Evolutionary conservation across 169 alveolate species (phyloP).

Genomic region (Ichthyophthirius multifiliis): DNA sequence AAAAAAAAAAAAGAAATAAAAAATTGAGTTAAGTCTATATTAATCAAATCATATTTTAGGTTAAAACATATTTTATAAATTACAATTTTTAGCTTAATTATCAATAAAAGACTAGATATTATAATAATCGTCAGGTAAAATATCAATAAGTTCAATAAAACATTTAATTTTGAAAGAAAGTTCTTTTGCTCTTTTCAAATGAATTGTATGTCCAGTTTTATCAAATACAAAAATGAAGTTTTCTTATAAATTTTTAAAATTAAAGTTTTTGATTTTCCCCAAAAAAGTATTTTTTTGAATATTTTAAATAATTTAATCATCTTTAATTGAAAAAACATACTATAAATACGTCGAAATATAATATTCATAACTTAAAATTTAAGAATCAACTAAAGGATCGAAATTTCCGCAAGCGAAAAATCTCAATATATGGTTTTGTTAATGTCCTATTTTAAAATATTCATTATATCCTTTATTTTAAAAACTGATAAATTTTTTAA

Average conservation of each 20-base stretch:
- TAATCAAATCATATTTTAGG: too few relatives aligned
- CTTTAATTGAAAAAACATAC: not conserved
- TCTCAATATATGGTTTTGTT: not conserved
- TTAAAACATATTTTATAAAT: too few relatives aligned
- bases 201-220: constrained; percentile 2
- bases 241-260: not conserved
- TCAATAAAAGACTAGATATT: too few relatives aligned
- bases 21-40: too few relatives aligned
- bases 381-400: not conserved
- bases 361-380: not conserved
- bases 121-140: not conserved
- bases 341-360: not conserved
- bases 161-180: not conserved
- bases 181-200: not conserved
- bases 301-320: not conserved
- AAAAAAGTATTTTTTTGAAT: not conserved
- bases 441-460: constrained; percentile 1
- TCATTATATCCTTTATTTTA: not conserved
- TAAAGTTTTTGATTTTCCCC: not conserved
- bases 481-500: not conserved
- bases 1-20: too few relatives aligned
- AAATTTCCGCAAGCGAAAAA: not conserved
- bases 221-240: not conserved
- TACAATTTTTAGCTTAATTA: too few relatives aligned
- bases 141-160: not conserved